Base-by-base conservation (phyloP, 2,329 filamentous ascomycete genomes). In the Nigrospora oryzae region DNA sequence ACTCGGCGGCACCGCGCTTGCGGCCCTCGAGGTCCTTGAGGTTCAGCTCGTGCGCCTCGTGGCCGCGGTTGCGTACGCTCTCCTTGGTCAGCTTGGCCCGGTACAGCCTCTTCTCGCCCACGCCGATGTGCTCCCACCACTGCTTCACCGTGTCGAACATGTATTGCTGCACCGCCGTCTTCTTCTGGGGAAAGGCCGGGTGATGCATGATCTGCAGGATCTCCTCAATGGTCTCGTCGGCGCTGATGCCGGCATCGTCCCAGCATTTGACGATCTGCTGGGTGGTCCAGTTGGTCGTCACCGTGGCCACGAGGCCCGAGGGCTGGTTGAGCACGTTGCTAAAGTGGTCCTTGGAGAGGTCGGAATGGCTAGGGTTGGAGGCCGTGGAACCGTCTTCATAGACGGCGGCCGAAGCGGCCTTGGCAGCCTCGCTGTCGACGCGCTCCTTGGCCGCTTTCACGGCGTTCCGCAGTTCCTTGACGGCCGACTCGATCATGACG, bases 201-300 rank as follows among this genome's bases (percentile, higher is more conserved):
- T 87, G 83, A 57, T 87, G 83, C 62, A 87, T 81, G 11, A 84
- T 73, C 6, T 70, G 68, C 36, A 78, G 60, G 43, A 83, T 75
- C 48, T 86, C 81, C 42, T 79, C 63, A 35, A 86, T 62, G 2
- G 84, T 77, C 54, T 79, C 71, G 10, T 84, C 67, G 14, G 82
- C 76, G 0, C 79, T 71, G 3, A 84, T 69, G 37, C 79, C 72
- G 1, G 75, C 71, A 54, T 86, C 73, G 49, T 87, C 79, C 80
- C 81, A 86, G 34, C 82, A 83, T 55, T 81, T 83, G 23, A 87
- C 70, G 28, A 87, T 67, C 6, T 82, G 75, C 5, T 84, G 83
- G 0, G 79, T 81, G 19, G 79, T 71, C 56, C 83, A 87, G 57
- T 82, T 75, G 14, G 86, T 64, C 37, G 85, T 83, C 1, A 68